Evolutionary conservation across 192 early-diverging fungal genomes (phyloP), one percentile per base, ranked within the genome.

Genomic region (Coemansia sp.): DNA sequence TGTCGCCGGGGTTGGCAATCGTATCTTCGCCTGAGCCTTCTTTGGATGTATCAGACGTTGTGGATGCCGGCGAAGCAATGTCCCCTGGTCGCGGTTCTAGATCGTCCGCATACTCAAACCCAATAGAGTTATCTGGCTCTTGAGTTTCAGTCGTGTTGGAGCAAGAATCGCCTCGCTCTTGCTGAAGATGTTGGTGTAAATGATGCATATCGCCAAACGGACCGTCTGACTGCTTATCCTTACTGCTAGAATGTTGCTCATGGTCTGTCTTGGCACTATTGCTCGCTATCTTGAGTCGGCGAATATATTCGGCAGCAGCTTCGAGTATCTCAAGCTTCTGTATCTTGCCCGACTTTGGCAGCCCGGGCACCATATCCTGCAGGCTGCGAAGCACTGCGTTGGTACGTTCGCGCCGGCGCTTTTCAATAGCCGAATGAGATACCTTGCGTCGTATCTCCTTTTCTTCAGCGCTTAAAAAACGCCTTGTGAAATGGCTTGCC

Each of bases 351-450:
- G 72, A 67, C 52, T 72, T 72, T 25, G 68, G 65, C 37, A 81
- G 67, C 2, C 78, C 69, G 1, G 94, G 94, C 6, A 95, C 88
- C 14, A 95, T 78, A 47, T 82, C 68, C 67, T 91, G 91, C 26
- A 95, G 82, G 53, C 90, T 86, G 45, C 87, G 66, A 29, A 95
- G 90, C 72, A 92, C 91, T 51, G 90, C 86, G 64, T 95, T 95
- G 69, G 92, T 95, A 14, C 90, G 85, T 67, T 95, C 94, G 39
- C 94, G 89, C 49, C 94, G 87, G 29, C 92, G 85, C 25, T 91
- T 84, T 67, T 95, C 94, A 22, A 95, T 94, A 1, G 91, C 91
- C 29, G 90, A 92, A 57, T 95, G 94, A 0, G 92, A 92, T 6
- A 91, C 88, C 64, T 93, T 94, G 56, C 94, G 87, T 59, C 86